A percentile compares a stretch with the other conserved stretches of the same genome.
phyloP scores from a whole-genome alignment of 192 early-diverging fungal species.

The Entomortierella parvispora region DNA sequence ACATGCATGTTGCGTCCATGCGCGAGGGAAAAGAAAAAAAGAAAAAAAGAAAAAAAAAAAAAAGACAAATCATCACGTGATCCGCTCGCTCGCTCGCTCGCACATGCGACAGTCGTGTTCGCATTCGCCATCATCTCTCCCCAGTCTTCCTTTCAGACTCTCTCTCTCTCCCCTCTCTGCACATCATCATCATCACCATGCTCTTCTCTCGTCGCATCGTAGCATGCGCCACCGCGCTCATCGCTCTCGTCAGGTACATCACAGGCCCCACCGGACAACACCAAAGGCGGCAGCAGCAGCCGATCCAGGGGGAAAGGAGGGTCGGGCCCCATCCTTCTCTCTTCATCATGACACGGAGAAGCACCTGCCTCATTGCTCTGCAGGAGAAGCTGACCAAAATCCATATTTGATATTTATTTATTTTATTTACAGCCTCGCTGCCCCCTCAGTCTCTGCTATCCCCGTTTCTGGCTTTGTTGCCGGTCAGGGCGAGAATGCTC shows the following conservation, averaged over 20 bases:
- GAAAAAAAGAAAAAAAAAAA: too few relatives aligned
- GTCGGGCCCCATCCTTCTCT: background rate
- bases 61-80: too few relatives aligned
- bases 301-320: too few relatives aligned
- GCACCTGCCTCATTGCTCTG: background rate
- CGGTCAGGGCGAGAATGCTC: constrained; percentile 19
- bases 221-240: constrained; percentile 7
- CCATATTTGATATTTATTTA: background rate
- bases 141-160: too few relatives aligned
- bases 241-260: constrained; percentile 36
- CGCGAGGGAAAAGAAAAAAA: too few relatives aligned
- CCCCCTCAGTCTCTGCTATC: constrained; percentile 18
- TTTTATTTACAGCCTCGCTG: constrained; percentile 15
- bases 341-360: background rate
- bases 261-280: too few relatives aligned
- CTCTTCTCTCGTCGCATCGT: constrained; percentile 10
- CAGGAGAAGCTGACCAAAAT: background rate
- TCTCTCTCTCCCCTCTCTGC: too few relatives aligned
- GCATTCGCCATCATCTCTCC: too few relatives aligned
- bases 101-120: too few relatives aligned
- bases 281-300: background rate
- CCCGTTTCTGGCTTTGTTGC: constrained; percentile 23
- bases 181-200: constrained; percentile 11
- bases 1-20: too few relatives aligned
- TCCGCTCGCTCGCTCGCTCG: too few relatives aligned